These are phyloP conservation scores for Neopestalotiopsis rosae DNA, from an alignment of 2,329 filamentous ascomycete genomes.

Conservation along the genomic window DNA sequence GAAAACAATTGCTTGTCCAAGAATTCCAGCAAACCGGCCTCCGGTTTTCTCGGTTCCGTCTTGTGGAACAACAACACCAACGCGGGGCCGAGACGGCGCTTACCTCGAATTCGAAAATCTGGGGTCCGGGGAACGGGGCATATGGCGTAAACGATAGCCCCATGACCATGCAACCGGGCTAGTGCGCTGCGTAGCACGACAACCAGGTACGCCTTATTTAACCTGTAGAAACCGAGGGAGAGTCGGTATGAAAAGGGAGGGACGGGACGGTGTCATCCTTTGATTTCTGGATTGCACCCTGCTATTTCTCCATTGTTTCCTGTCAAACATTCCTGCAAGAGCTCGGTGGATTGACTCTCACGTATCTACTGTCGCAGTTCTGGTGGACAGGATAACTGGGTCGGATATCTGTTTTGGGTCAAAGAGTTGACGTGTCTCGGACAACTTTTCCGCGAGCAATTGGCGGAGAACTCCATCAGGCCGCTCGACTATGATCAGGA, in stretches of 20 bases:
- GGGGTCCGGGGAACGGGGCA: conserved; percentile 11
- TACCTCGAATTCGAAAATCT: background rate
- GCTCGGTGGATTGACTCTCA: no score
- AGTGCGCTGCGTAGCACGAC: background rate
- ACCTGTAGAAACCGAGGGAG: background rate
- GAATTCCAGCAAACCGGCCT: background rate
- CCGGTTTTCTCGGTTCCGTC: conserved; percentile 7
- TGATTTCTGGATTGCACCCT: background rate
- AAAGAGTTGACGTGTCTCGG: conserved; percentile 2
- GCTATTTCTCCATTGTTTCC: background rate
- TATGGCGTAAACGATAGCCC: background rate
- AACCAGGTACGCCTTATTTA: background rate
- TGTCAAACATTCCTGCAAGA: no score
- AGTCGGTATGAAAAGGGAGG: conserved; percentile 6
- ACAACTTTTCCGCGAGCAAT: conserved; percentile 4
- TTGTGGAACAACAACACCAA: background rate
- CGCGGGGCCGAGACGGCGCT: conserved; percentile 9
- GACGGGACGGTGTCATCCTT: background rate
- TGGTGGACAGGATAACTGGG: background rate
- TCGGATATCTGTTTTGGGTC: conserved; percentile 1
- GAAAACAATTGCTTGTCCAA: background rate
- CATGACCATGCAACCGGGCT: conserved; percentile 11
- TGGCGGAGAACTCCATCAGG: background rate
- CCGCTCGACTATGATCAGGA: background rate
- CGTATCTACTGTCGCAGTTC: no score